Evolutionary conservation across 1,284 basidiomycete genomes (phyloP).

Genomic region (Neolentinus lepideus): DNA sequence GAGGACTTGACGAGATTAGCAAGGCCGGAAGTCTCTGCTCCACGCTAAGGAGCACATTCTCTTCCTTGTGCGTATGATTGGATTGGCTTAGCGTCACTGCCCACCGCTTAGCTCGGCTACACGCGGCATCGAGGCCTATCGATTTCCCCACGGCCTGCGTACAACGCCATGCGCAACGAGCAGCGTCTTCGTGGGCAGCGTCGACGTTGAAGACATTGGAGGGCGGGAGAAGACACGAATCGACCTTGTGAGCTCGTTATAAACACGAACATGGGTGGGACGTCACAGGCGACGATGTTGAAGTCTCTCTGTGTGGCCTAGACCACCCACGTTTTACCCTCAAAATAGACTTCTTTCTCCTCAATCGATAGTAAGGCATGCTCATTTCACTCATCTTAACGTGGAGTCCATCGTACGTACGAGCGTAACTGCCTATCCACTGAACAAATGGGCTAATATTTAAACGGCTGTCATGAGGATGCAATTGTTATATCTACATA

Average conservation of each 20-base stretch:
- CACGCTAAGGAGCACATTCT: background rate
- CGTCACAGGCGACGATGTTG: background rate
- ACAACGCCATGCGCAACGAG: background rate
- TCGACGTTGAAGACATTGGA: background rate
- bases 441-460: background rate
- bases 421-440: background rate
- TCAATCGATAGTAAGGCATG: background rate
- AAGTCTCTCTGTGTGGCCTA: background rate
- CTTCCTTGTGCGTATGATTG: background rate
- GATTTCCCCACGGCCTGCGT: background rate
- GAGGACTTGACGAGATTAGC: background rate
- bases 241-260: background rate
- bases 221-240: background rate
- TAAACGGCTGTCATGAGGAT: background rate
- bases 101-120: background rate
- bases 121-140: background rate
- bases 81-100: background rate
- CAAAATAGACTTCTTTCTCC: background rate
- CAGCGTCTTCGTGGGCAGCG: background rate
- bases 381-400: background rate
- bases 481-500: background rate
- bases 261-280: background rate
- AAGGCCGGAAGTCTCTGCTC: background rate
- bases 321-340: background rate
- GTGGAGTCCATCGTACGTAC: background rate